Conservation (phyloP, 2,329 filamentous ascomycete genomes). For the Verruconis gallopava region DNA sequence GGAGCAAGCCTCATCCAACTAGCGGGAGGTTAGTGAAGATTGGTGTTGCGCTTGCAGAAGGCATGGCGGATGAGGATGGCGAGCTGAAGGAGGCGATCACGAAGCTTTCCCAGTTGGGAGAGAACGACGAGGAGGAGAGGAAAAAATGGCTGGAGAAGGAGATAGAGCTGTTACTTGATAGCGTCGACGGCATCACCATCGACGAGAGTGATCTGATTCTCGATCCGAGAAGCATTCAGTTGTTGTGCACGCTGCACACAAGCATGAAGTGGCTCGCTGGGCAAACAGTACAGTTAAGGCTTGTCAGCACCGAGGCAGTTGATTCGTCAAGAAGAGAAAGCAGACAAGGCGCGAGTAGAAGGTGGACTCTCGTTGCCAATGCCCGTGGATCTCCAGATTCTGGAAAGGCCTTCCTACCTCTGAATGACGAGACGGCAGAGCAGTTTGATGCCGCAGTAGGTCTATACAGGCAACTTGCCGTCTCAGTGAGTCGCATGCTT, state of each 20-base stretch:
- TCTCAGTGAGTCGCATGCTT: conserved; percentile 67
- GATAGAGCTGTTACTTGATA: conserved; percentile 38
- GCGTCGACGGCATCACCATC: conserved; percentile 35
- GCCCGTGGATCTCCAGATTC: conserved; percentile 32
- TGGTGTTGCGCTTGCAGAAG: conserved; percentile 52
- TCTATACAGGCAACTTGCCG: conserved; percentile 69
- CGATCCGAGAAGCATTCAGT: conserved; percentile 48
- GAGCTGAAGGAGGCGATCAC: conserved; percentile 36
- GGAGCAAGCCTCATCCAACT: conserved; percentile 44
- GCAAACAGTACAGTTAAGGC: conserved; percentile 67
- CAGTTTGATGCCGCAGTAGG: conserved; percentile 78
- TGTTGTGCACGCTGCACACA: conserved; percentile 79
- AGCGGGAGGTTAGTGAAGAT: conserved; percentile 57
- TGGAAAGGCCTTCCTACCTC: conserved; percentile 64
- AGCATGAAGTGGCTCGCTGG: conserved; percentile 96
- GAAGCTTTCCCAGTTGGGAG: conserved; percentile 36
- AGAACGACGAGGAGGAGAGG: conserved; percentile 38
- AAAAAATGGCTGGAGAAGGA: conserved; percentile 33
- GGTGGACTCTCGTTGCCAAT: conserved; percentile 62
- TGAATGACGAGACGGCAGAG: conserved; percentile 74
- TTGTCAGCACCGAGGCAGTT: conserved; percentile 63
- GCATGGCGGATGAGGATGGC: too few species aligned
- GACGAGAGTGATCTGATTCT: conserved; percentile 10
- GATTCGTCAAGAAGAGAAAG: conserved; percentile 44
- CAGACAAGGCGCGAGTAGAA: conserved; percentile 40